Base-by-base conservation (phyloP, 2,329 filamentous ascomycete genomes). In the Cladosporium sp. region DNA sequence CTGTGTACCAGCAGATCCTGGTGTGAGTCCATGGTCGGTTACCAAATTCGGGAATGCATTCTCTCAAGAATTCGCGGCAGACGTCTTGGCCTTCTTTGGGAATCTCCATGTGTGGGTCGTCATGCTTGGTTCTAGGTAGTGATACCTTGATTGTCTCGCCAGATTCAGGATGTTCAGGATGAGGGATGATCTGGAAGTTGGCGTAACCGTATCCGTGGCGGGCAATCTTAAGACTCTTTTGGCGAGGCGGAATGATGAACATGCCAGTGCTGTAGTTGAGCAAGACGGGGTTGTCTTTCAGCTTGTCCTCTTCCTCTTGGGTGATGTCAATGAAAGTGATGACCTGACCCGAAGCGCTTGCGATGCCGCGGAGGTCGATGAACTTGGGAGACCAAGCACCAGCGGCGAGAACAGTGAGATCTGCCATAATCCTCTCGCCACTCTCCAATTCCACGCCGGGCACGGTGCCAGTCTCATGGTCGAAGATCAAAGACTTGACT, bases 301-400 rank as follows among this genome's bases (percentile, higher is more conserved):
- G 78, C 3, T 73, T 73, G 15, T 78, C 77, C 73, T 92, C 85
- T 74, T 97, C 92, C 5, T 83, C 82, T 15, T 84, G 76, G 0
- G 85, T 88, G 66, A 97, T 82, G 63, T 85, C 80, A 64, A 96
- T 77, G 75, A 95, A 97, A 12, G 83, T 88, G 25, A 97, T 71
- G 0, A 84, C 83, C 68, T 97, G 93, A 14, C 90, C 93, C 0
- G 91, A 96, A 2, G 92, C 89, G 63, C 88, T 83, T 39, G 86
- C 87, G 45, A 89, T 84, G 25, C 90, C 90, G 49, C 86, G 80
- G 0, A 97, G 78, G 72, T 96, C 89, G 58, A 97, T 76, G 20
- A 97, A 80, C 1, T 83, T 81, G 2, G 87, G 84, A 2, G 89
- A 90, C 92, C 93, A 97, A 4, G 93, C 92, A 15, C 93, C 93